Base-by-base conservation (phyloP, 768 basidiomycete genomes). In the Neoboletus brunneissimus region DNA sequence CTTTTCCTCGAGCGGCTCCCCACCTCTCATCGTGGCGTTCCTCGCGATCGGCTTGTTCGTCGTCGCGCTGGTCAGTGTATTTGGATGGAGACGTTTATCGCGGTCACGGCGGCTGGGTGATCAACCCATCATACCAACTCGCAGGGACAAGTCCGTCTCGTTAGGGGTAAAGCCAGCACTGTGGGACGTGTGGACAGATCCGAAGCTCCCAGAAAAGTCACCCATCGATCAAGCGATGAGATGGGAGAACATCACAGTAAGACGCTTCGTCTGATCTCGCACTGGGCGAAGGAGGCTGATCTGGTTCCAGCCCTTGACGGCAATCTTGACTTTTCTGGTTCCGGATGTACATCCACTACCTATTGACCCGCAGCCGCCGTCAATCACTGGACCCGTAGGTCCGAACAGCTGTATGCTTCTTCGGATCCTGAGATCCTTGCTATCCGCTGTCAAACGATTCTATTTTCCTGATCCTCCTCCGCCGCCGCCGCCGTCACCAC, bases 21-120 rank as follows among this genome's bases (percentile, higher is more conserved):
- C 82, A 0, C 81, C 82, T 7, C 73, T 86, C 59, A 80, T 87
- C 45, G 74, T 86, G 37, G 82, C 80, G 2, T 82, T 85, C 63
- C 70, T 87, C 25, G 79, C 81, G n/a, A 77, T 84, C 29, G 82
- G 81, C 4, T 62, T 87, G 18, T 82, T 86, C 59, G 67, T 72
- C 20, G 67, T 76, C n/a, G 75, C 75, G 0, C 78, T 85, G 73
- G 55, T 81, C 12, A 69, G 75, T 10, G 74, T 81, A 34, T 78
- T 83, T 45, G 77, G 76, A 13, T 81, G 79, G 77, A 68, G 76
- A 56, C 70, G 75, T 48, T 48, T 76, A 11, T 4, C 44, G n/a
- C 58, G n/a, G 5, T 44, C 50, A 67, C 73, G 51, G 53, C 32
- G 23, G 25, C 5, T 34, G 15, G 57, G 12, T 56, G 54, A 11